Evolutionary conservation across 257 asterid species (phyloP), one percentile per base, ranked within the genome.

Genomic region (Mentha longifolia): DNA sequence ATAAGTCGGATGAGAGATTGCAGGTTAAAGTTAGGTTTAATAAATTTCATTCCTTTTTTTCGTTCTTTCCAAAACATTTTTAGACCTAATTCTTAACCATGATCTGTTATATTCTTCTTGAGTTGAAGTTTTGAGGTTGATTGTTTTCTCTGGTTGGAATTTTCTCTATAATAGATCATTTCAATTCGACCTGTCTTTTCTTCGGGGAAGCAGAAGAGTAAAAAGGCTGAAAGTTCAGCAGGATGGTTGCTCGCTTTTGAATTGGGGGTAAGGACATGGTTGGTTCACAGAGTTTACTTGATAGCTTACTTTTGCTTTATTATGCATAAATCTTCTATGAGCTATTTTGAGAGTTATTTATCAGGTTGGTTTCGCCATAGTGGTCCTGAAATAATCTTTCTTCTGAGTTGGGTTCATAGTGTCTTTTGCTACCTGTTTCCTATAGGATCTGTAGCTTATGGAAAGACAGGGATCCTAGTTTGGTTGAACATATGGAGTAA

Each of bases 141-240:
- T 81, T 82, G 42, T 72, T 82, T 65, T 75, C 79, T 71, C 67
- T 81, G 82, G 79, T 76, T 81, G 88, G 77, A 81, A 77, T 71
- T 85, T 28, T 78, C 71, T 83, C 68, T 79, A 67, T 77, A 76
- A 83, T 87, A 80, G 85, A 87, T 82, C 71, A 63, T 73, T 76
- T 82, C 83, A 72, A 57, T 79, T 80, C 86, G 11, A 77, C 83
- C 71, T 75, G 76, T 74, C 81, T 76, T 65, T 74, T 85, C 76
- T 81, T 79, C 62, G 83, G 70, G 87, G 88, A 78, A 76, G 86
- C 86, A 68, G 84, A 80, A 74, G 79, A 76, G 85, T 77, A 52
- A 77, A 79, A 82, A 52, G 78, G 86, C 76, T 74, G 85, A 73
- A 70, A 82, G 83, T 74, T 87, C 61, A 81, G 77, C 81, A 79